Evolutionary conservation across 495 filamentous ascomycete genomes (phyloP).

Genomic region (Lasiosphaeriaceae sp.): DNA sequence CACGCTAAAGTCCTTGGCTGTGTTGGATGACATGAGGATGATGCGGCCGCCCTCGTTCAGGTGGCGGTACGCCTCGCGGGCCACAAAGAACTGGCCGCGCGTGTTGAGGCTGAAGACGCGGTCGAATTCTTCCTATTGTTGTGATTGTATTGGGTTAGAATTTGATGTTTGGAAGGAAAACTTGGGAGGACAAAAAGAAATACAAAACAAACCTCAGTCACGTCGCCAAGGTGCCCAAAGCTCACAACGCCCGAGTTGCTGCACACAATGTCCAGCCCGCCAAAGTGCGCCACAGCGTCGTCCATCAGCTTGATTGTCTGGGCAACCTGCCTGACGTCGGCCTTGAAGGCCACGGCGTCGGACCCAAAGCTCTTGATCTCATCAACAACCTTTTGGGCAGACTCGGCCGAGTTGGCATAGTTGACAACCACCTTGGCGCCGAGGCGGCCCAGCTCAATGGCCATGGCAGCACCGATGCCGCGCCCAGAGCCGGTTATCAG

Average conservation of each 20-base stretch:
- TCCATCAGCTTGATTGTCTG: slow-evolving; percentile 44
- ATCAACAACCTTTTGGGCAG: slow-evolving; percentile 56
- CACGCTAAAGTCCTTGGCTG: slow-evolving; percentile 54
- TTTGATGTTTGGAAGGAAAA: too few species aligned
- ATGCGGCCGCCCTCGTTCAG: slow-evolving; percentile 54
- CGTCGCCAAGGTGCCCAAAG: slow-evolving; percentile 56
- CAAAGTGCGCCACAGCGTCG: slow-evolving; percentile 57
- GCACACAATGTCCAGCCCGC: slow-evolving; percentile 61
- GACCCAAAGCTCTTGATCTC: slow-evolving; percentile 51
- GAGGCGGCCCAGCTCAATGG: slow-evolving; percentile 64
- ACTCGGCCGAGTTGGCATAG: slow-evolving; percentile 55
- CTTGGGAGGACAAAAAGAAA: too few species aligned
- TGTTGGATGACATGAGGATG: slow-evolving; percentile 56
- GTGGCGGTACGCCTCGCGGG: slow-evolving; percentile 57
- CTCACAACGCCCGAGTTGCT: slow-evolving; percentile 59
- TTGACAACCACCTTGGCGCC: slow-evolving; percentile 68
- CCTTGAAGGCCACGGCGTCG: slow-evolving; percentile 61
- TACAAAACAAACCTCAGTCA: slow-evolving; percentile 42
- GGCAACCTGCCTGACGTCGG: slow-evolving; percentile 63
- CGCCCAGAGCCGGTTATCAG: slow-evolving; percentile 45
- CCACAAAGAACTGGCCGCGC: slow-evolving; percentile 72
- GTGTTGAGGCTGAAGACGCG: slow-evolving; percentile 68
- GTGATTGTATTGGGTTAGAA: too few species aligned
- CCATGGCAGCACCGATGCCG: slow-evolving; percentile 68
- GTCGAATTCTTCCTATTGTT: slow-evolving; percentile 56